phyloP scores from a whole-genome alignment of 495 filamentous ascomycete genomes.

The Thermochaetoides thermophila region DNA sequence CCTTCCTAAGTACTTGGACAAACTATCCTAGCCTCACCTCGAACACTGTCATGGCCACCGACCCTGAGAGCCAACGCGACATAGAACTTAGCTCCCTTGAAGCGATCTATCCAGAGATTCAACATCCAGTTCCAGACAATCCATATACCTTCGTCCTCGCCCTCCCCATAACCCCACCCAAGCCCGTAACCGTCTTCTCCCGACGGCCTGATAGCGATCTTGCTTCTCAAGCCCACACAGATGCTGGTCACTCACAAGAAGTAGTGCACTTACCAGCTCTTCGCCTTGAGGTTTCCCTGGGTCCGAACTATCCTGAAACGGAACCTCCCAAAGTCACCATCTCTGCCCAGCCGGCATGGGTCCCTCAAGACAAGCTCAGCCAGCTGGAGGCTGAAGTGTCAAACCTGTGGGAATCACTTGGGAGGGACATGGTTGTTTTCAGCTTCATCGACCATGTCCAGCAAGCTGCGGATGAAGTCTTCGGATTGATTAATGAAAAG shows the following conservation, averaged over 20 bases:
- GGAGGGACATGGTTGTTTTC: slow-evolving; percentile 61
- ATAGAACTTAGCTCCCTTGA: slow-evolving; percentile 69
- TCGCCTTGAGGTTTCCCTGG: slow-evolving; percentile 50
- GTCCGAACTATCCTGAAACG: slow-evolving; percentile 58
- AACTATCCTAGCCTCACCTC: no score
- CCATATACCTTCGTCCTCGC: slow-evolving; percentile 54
- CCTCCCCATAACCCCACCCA: slow-evolving; percentile 53
- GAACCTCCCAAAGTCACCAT: slow-evolving; percentile 53
- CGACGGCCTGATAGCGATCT: slow-evolving; percentile 34
- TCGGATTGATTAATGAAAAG: slow-evolving; percentile 47
- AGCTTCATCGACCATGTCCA: slow-evolving; percentile 79
- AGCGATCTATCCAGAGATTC: slow-evolving; percentile 82
- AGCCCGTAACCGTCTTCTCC: slow-evolving; percentile 57
- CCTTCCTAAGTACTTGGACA: no score
- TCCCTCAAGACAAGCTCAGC: slow-evolving; percentile 41
- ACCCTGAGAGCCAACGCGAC: slow-evolving; percentile 51
- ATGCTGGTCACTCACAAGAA: slow-evolving; percentile 39
- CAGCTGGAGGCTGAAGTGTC: slow-evolving; percentile 45
- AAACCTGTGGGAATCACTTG: slow-evolving; percentile 70
- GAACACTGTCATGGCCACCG: no score
- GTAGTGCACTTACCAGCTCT: slow-evolving; percentile 68
- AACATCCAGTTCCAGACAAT: slow-evolving; percentile 36
- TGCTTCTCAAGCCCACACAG: background rate
- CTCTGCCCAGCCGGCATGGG: slow-evolving; percentile 51
- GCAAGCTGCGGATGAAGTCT: slow-evolving; percentile 60